Conservation (phyloP, 1,139 yeast species). For the Yamadazyma songkhlaensis region DNA sequence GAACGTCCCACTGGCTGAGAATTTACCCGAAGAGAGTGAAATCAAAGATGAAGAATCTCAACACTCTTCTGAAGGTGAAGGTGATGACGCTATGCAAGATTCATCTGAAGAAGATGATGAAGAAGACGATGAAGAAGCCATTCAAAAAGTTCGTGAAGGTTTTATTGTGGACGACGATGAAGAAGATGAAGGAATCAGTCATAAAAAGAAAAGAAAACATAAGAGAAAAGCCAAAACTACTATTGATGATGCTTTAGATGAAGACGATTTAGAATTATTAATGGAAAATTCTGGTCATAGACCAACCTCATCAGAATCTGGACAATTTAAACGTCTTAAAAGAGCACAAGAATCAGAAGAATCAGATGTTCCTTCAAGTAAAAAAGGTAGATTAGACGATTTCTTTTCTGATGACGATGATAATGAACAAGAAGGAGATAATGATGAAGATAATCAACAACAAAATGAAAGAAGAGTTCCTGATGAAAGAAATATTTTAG, state of each 20-base stretch:
- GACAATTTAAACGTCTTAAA: constrained; percentile 77
- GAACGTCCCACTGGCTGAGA: background rate
- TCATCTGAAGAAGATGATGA: constrained; percentile 78
- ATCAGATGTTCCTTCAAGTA: constrained; percentile 15
- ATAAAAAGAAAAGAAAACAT: constrained; percentile 32
- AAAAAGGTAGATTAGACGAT: constrained; percentile 46
- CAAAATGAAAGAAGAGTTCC: constrained; percentile 22
- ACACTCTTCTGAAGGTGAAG: constrained; percentile 32
- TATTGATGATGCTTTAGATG: constrained; percentile 76
- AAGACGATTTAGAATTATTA: constrained; percentile 89
- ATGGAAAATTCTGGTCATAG: constrained; percentile 85
- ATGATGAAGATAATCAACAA: constrained; percentile 36
- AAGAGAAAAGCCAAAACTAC: constrained; percentile 41
- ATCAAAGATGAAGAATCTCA: constrained; percentile 31
- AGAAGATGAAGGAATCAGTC: constrained; percentile 43
- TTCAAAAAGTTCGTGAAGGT: constrained; percentile 77
- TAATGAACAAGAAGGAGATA: constrained; percentile 51
- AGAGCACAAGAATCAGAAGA: constrained; percentile 50
- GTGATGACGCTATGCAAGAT: constrained; percentile 40
- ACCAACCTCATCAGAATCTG: constrained; percentile 28
- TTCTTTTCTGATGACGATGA: constrained; percentile 82
- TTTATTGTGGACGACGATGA: constrained; percentile 93
- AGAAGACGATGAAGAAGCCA: constrained; percentile 76
- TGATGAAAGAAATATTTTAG: constrained; percentile 47
- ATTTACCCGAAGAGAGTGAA: constrained; percentile 31